These are phyloP conservation scores for Pleurostoma richardsiae DNA, from an alignment of 2,329 filamentous ascomycete species.

Conservation along the genomic window DNA sequence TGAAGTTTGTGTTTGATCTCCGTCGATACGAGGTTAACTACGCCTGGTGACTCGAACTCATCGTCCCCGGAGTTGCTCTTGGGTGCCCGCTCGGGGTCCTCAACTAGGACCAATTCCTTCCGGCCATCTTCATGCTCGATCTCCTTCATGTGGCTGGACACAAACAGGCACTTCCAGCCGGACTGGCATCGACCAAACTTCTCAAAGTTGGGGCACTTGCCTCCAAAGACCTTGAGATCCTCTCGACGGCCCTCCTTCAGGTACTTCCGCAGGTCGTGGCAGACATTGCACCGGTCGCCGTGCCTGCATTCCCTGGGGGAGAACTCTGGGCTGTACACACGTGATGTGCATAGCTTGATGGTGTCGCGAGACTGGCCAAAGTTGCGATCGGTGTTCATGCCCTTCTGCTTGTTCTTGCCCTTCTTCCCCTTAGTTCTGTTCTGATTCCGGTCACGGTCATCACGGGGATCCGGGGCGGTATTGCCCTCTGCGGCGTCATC, in stretches of 20 bases:
- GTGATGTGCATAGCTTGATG: constrained; percentile 71
- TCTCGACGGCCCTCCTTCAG: constrained; percentile 74
- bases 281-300: constrained; percentile 74
- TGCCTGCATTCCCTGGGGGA: constrained; percentile 72
- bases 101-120: constrained; percentile 72
- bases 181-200: constrained; percentile 69
- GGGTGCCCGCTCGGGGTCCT: constrained; percentile 24
- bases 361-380: constrained; percentile 79
- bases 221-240: constrained; percentile 71
- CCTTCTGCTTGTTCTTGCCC: constrained; percentile 51
- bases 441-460: constrained; percentile 15
- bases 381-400: constrained; percentile 78
- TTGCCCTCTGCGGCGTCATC: constrained; percentile 46
- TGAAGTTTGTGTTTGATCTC: constrained; percentile 70
- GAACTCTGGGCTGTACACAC: constrained; percentile 71
- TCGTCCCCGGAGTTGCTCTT: constrained; percentile 21
- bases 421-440: constrained; percentile 42
- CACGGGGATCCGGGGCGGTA: constrained; percentile 13
- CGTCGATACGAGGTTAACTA: constrained; percentile 70
- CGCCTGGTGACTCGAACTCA: constrained; percentile 49
- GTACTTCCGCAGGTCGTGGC: constrained; percentile 83
- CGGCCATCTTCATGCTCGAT: constrained; percentile 71
- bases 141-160: constrained; percentile 81
- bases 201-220: constrained; percentile 78
- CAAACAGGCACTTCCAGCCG: constrained; percentile 94